phyloP scores from a whole-genome alignment of 106 monocot genomes.

The Hemerocallis citrina region DNA sequence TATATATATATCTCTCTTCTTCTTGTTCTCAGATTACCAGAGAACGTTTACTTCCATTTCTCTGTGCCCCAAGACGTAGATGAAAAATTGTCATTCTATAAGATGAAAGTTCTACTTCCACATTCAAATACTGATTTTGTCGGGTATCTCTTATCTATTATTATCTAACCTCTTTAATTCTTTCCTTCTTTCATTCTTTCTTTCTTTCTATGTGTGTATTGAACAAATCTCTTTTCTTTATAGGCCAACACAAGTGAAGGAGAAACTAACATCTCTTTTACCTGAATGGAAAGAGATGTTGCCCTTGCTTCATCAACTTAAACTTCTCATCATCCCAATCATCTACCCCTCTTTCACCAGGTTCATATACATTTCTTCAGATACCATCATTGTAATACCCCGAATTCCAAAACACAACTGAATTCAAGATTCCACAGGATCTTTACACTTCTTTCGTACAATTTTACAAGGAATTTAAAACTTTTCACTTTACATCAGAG shows the following conservation, averaged over 20 bases:
- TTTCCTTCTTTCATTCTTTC: neutral
- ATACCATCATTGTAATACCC: conserved; percentile 53
- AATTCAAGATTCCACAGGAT: too few species aligned
- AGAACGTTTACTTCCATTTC: conserved; percentile 68
- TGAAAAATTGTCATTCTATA: conserved; percentile 48
- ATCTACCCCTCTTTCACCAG: conserved; percentile 37
- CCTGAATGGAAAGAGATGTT: conserved; percentile 19
- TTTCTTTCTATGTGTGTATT: neutral
- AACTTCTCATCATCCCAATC: conserved; percentile 54
- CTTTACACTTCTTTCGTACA: too few species aligned
- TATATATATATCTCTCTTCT: neutral
- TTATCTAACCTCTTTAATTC: neutral
- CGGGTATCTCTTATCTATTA: conserved; percentile 35
- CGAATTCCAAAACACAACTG: too few species aligned
- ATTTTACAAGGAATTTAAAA: too few species aligned
- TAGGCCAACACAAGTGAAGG: conserved; percentile 55
- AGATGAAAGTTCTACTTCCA: conserved; percentile 72
- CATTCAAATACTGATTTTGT: conserved; percentile 42
- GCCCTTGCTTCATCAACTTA: conserved; percentile 30
- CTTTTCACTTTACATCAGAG: too few species aligned
- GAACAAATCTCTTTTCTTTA: neutral
- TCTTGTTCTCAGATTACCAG: conserved; percentile 37
- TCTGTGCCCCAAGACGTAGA: conserved; percentile 55
- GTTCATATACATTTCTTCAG: conserved; percentile 52
- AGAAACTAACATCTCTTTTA: conserved; percentile 22